Evolutionary conservation across 495 filamentous ascomycete species (phyloP).

Genomic region (Massariosphaeria phaeospora): DNA sequence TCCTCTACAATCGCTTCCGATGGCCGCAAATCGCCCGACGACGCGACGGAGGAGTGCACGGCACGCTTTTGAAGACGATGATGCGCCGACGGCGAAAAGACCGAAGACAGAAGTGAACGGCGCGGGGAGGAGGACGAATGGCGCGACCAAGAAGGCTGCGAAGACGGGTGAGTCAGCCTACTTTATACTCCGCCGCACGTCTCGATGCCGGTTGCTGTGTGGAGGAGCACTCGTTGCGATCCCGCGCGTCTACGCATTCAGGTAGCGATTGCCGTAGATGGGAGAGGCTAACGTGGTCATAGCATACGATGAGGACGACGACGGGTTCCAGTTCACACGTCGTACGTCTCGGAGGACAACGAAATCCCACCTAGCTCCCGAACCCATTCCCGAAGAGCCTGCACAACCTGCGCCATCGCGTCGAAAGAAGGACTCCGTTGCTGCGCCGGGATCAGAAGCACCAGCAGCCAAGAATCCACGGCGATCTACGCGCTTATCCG

Average conservation of each 20-base stretch:
- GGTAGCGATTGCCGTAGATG: neutral
- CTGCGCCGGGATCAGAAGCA: slow-evolving; percentile 37
- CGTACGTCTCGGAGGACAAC: slow-evolving; percentile 49
- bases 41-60: slow-evolving; percentile 37
- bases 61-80: slow-evolving; percentile 5
- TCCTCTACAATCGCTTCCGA: slow-evolving; percentile 36
- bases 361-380: slow-evolving; percentile 24
- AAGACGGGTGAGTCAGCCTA: slow-evolving; percentile 30
- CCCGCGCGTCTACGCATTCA: slow-evolving; percentile 1
- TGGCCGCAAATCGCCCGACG: slow-evolving; percentile 34
- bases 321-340: slow-evolving; percentile 59
- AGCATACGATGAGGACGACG: slow-evolving; percentile 62
- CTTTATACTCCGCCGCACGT: neutral
- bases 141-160: slow-evolving; percentile 19
- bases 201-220: no score
- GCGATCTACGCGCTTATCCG: slow-evolving; percentile 34
- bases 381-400: slow-evolving; percentile 40
- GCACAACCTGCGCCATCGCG: slow-evolving; percentile 39
- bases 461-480: slow-evolving; percentile 13
- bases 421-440: slow-evolving; percentile 39
- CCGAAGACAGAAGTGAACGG: slow-evolving; percentile 10
- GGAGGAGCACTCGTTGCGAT: no score
- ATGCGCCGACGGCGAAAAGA: slow-evolving; percentile 1
- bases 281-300: slow-evolving; percentile 26
- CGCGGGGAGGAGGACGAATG: slow-evolving; percentile 24